Conservation (phyloP, 2,329 filamentous ascomycete genomes). For the Talaromyces sp. region DNA sequence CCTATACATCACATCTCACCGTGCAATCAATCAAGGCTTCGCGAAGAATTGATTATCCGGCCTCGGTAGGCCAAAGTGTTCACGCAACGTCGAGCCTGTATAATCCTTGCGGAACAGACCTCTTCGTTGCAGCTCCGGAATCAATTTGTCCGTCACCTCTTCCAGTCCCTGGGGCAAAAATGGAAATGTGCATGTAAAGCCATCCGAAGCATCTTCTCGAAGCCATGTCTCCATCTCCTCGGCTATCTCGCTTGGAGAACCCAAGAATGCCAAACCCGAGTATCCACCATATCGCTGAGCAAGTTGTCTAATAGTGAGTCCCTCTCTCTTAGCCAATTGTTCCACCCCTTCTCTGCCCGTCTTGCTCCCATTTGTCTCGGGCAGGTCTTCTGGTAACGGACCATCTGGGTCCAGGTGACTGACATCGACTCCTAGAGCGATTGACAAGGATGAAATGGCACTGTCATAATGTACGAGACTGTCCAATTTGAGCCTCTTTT, state of each 20-base stretch:
- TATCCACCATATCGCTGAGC: constrained; percentile 52
- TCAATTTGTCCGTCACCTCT: constrained; percentile 46
- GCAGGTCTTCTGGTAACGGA: constrained; percentile 49
- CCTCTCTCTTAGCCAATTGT: constrained; percentile 45
- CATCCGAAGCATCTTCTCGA: constrained; percentile 48
- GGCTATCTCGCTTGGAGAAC: constrained; percentile 49
- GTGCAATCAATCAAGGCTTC: not conserved
- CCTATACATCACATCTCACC: not conserved
- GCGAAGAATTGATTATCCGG: constrained; percentile 43
- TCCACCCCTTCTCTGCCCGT: constrained; percentile 46
- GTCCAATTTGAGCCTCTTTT: constrained; percentile 50
- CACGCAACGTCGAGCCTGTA: constrained; percentile 51
- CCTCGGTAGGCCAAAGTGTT: constrained; percentile 53
- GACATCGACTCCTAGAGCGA: constrained; percentile 48
- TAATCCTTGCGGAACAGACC: constrained; percentile 54
- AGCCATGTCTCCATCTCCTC: constrained; percentile 52
- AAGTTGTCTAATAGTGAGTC: constrained; percentile 51
- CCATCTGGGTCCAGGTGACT: constrained; percentile 50
- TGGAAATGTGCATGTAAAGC: constrained; percentile 52
- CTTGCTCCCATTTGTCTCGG: constrained; percentile 56
- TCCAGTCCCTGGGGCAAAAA: constrained; percentile 52
- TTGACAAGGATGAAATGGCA: constrained; percentile 52
- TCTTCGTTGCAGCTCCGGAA: constrained; percentile 52
- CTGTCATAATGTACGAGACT: constrained; percentile 55
- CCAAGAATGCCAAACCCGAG: constrained; percentile 51